phyloP scores from a whole-genome alignment of 2,329 filamentous ascomycete genomes.

The Colletotrichum chlorophyti region DNA sequence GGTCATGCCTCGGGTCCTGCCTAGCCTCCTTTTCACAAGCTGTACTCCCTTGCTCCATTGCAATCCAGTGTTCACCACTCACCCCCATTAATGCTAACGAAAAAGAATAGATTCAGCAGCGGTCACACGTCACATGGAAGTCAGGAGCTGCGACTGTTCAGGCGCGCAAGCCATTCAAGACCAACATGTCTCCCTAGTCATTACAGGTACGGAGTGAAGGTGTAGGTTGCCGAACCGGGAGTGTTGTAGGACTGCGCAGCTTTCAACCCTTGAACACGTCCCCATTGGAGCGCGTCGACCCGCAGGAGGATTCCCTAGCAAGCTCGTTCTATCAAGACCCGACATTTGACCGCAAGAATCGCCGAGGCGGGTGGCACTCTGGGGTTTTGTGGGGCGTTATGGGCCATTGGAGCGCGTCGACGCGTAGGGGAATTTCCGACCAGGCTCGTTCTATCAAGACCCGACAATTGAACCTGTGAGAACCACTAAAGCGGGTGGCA shows the following conservation, averaged over 20 bases:
- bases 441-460: slow-evolving; percentile 15
- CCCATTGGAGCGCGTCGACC: slow-evolving; percentile 23
- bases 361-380: slow-evolving; percentile 15
- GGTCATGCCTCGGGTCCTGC: no score
- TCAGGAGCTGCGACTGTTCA: background rate
- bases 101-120: background rate
- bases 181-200: background rate
- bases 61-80: background rate
- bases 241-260: background rate
- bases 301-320: slow-evolving; percentile 1
- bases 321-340: slow-evolving; percentile 17
- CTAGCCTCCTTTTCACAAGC: no score
- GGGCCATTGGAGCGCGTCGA: slow-evolving; percentile 22
- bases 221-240: background rate
- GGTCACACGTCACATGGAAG: slow-evolving; percentile 1
- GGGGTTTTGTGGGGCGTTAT: slow-evolving; percentile 16
- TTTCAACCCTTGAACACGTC: background rate
- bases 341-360: slow-evolving; percentile 3
- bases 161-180: background rate
- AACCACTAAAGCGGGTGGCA: slow-evolving; percentile 9
- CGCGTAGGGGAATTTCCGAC: background rate
- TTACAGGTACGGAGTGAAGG: background rate
- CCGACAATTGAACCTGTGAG: slow-evolving; percentile 11
- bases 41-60: no score
- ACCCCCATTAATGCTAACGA: background rate